Base-by-base conservation (phyloP, 257 asterid species). In the Nyctanthes arbortristis region DNA sequence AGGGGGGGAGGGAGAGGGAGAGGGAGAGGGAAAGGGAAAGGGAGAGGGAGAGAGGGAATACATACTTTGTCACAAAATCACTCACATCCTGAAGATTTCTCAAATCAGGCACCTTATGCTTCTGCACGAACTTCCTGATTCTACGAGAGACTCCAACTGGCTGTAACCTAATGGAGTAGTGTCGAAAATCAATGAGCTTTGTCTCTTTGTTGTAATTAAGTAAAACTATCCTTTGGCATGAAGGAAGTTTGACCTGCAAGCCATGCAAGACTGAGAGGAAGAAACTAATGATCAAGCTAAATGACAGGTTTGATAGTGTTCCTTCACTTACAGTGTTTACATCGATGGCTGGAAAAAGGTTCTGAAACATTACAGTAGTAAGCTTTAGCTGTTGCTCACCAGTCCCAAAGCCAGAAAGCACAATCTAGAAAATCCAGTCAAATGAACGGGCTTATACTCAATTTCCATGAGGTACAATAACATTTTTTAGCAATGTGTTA, bases 361-460 rank as follows among this genome's bases (percentile, higher is more conserved):
- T 94, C 78, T 94, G 97, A 75, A 94, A 94, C 95, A 88, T 84
- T 18, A 88, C 80, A 35, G 99, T 94, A 10, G 90, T 71, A 60
- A 94, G 93, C 89, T 88, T 94, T 73, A 94, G 82, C 77, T 94
- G 99, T 67, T 91, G 95, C 72, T 89, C 99, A 62, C 95, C 97
- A 33, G 97, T 85, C 78, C 97, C 96, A 71, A 94, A 94, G 69
- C 97, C 99, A 73, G 97, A 91, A 18, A 94, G 93, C 63, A 94
- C 97, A 70, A 94, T 87, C 97, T 94, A 87, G 78, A 79, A 33
- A 39, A 35, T 32, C 63, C 31, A 74, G 65, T 40, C 61, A 76
- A 1, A 9, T 18, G 29, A 49, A 49, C 10, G 40, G 40, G 13
- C 40, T 8, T 7, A 49, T 8, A 49, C 13, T 35, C 14, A 35